Percentiles rank a stretch among this genome's conserved stretches.
phyloP scores from a whole-genome alignment of 169 alveolate genomes.

The Miamiensis avidus region DNA sequence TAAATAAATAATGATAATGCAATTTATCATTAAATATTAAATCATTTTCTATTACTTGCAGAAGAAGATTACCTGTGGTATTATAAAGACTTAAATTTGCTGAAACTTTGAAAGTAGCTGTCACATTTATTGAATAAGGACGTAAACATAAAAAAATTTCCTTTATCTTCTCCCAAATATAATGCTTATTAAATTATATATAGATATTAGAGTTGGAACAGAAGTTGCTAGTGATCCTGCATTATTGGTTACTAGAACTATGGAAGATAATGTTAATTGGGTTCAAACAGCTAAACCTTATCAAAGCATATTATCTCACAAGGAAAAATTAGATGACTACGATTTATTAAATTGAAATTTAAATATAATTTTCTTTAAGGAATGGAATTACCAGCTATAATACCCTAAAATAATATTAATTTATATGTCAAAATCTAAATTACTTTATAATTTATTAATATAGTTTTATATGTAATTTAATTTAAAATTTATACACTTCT shows the following conservation, averaged over 20 bases:
- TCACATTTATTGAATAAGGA: constrained; percentile 96
- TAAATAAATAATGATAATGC: background rate
- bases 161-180: background rate
- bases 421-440: too few species aligned
- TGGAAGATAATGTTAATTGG: constrained; percentile 98
- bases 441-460: too few species aligned
- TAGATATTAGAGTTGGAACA: constrained; percentile 91
- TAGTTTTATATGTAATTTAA: too few species aligned
- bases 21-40: background rate
- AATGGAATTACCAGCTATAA: too few species aligned
- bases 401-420: too few species aligned
- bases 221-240: constrained; percentile 96
- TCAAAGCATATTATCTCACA: constrained; percentile 84
- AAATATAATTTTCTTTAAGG: too few species aligned
- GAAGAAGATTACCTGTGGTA: constrained; percentile 97
- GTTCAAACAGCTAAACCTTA: constrained; percentile 93
- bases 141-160: constrained; percentile 53
- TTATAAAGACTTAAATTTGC: constrained; percentile 93
- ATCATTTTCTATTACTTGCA: background rate
- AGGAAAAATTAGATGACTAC: constrained; percentile 90
- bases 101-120: constrained; percentile 93
- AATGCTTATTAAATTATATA: background rate
- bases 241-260: constrained; percentile 92
- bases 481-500: too few species aligned
- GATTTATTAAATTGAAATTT: constrained; percentile 45